phyloP scores from a whole-genome alignment of 2,329 filamentous ascomycete genomes.

The Shiraia bambusicola region DNA sequence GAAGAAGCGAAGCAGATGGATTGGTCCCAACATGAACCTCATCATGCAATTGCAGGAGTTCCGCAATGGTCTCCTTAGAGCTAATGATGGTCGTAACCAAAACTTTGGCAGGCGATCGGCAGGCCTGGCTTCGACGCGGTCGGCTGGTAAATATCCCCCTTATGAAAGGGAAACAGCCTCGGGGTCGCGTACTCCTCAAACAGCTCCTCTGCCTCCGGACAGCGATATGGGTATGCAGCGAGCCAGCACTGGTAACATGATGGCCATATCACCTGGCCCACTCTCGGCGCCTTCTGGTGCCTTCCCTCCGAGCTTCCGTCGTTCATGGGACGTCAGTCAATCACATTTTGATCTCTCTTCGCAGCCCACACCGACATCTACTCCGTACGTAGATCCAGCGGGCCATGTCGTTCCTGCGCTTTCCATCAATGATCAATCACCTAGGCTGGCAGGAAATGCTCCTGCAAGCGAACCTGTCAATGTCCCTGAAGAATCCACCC shows the following conservation, averaged over 20 bases:
- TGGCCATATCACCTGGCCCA: conserved; percentile 46
- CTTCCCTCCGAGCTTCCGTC: conserved; percentile 41
- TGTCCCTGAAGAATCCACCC: conserved; percentile 11
- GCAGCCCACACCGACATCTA: conserved; percentile 29
- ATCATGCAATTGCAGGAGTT: conserved; percentile 89
- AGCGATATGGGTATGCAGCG: conserved; percentile 52
- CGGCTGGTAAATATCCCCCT: conserved; percentile 31
- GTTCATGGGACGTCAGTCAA: conserved; percentile 45
- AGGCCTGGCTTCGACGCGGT: conserved; percentile 29
- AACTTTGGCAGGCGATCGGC: conserved; percentile 37
- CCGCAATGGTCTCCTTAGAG: conserved; percentile 50
- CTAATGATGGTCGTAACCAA: conserved; percentile 38
- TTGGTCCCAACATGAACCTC: conserved; percentile 87
- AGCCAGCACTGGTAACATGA: conserved; percentile 46
- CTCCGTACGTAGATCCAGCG: conserved; percentile 42
- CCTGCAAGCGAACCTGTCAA: conserved; percentile 13
- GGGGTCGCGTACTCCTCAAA: conserved; percentile 40
- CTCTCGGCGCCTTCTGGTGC: conserved; percentile 42
- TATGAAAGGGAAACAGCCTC: conserved; percentile 35
- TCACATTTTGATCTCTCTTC: conserved; percentile 37
- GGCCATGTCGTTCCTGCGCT: conserved; percentile 42
- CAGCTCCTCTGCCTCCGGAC: conserved; percentile 46
- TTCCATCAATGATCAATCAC: conserved; percentile 28
- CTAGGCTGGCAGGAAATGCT: conserved; percentile 6
- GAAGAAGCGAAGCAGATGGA: conserved; percentile 81